These are phyloP conservation scores for Pythium guiyangense DNA, from an alignment of 352 stramenopile genomes.

Conservation along the genomic window DNA sequence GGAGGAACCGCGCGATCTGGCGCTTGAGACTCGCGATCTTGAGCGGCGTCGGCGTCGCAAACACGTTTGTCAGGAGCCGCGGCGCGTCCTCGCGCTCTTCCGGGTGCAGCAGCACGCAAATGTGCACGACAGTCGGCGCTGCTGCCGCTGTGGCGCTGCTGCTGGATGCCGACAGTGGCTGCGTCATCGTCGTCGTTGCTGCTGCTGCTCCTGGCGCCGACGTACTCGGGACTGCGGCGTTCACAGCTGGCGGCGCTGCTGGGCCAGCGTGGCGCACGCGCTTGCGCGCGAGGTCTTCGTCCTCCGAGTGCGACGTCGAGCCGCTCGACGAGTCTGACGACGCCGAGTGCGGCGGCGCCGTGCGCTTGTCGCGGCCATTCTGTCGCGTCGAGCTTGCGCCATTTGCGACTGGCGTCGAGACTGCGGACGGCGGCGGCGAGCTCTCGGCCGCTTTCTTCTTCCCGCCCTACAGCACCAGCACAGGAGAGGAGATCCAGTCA, in stretches of 20 bases:
- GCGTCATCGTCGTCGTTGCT: not conserved
- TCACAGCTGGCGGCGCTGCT: not conserved
- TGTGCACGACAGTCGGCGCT: constrained; percentile 27
- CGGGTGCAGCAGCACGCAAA: constrained; percentile 56
- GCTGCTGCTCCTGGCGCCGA: not conserved
- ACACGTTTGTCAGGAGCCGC: constrained; percentile 46
- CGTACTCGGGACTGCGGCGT: too few species aligned
- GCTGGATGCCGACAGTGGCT: not conserved
- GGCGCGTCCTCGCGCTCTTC: constrained; percentile 27
- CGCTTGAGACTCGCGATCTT: constrained; percentile 76
- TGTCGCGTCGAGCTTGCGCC: not conserved
- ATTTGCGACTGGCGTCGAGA: too few species aligned
- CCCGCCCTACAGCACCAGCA: not conserved
- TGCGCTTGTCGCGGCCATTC: not conserved
- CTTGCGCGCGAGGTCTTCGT: constrained; percentile 3
- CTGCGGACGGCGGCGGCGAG: too few species aligned
- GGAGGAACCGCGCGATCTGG: constrained; percentile 48
- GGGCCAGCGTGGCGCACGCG: not conserved
- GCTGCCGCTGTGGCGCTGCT: not conserved
- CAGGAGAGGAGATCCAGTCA: not conserved
- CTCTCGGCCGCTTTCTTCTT: constrained; percentile 12
- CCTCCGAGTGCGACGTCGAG: constrained; percentile 11
- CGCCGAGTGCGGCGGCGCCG: not conserved
- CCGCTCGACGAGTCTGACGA: constrained; percentile 4
- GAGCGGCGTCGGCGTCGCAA: constrained; percentile 55